Evolutionary conservation across 768 basidiomycete species (phyloP), one percentile per base, ranked within the genome.

Genomic region (Pleurotus citrinopileatus): DNA sequence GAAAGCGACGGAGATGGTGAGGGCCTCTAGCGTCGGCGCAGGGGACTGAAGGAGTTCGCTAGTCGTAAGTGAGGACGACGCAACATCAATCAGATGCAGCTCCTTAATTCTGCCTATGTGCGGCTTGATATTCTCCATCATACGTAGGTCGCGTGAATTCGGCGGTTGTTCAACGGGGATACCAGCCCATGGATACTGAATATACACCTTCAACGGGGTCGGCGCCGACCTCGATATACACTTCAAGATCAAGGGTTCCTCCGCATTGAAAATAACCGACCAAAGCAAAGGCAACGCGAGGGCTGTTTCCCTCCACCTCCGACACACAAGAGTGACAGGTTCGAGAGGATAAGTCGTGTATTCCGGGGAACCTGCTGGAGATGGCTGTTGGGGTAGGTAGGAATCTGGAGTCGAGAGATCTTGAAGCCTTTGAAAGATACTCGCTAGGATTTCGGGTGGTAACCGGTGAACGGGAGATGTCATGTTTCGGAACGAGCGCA

Each of bases 371-470:
- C 12, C 17, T 19, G 3, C 3, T 51, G 28, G 48, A 9, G 20
- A 9, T 12, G 25, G 29, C 37, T 51, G 48, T 23, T 34, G 32
- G n/a, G 48, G 48, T 17, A 51, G 34, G 34, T 51, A 51, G 5
- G 48, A 51, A n/a, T 28, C n/a, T n/a, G 48, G 48, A 7, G 48
- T 51, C 7, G 48, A 51, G 3, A 51, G 48, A n/a, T 51, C 48
- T 51, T 51, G 48, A 12, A 51, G 48, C 20, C 22, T 34, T 3
- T 51, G 48, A 32, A 51, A 51, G 13, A 51, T 51, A 22, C 32
- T 36, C 8, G 48, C 19, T 6, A 51, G 19, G 19, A 51, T 51
- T 51, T 51, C 48, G 15, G 48, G n/a, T 1, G 48, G 48, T 10
- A 51, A 22, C 12, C 48, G 48, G 48, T 51, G 48, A n/a, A 51